These are phyloP conservation scores for Cyberlindnera euphorbiae DNA, from an alignment of 805 yeast genomes.

Conservation along the genomic window DNA sequence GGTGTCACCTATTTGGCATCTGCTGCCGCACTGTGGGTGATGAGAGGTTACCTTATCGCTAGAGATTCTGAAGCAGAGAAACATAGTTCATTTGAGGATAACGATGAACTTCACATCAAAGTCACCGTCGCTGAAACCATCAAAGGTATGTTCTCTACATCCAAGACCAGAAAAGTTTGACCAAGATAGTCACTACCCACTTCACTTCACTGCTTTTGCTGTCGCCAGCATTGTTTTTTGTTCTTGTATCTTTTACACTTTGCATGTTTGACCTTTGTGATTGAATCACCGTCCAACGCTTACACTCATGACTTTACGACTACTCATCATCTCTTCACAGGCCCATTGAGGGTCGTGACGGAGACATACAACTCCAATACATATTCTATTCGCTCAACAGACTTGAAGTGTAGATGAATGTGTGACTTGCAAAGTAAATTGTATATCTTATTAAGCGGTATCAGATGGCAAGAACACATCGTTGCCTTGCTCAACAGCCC, in stretches of 20 bases:
- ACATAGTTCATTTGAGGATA: constrained; percentile 24
- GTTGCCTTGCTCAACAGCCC: constrained; percentile 71
- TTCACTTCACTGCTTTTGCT: not conserved
- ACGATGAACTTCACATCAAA: constrained; percentile 20
- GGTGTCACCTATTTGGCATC: constrained; percentile 50
- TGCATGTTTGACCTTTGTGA: too few relatives aligned
- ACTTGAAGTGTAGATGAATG: too few relatives aligned
- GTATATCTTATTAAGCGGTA: too few relatives aligned
- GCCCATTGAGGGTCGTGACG: too few relatives aligned
- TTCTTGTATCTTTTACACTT: too few relatives aligned
- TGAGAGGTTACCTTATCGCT: constrained; percentile 54
- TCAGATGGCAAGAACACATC: constrained; percentile 38
- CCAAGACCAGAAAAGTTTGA: constrained; percentile 14
- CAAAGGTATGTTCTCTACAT: constrained; percentile 8
- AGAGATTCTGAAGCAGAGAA: constrained; percentile 36
- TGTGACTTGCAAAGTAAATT: too few relatives aligned
- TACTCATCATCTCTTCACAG: too few relatives aligned
- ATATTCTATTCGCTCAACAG: too few relatives aligned
- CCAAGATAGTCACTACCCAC: too few relatives aligned
- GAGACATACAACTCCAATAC: too few relatives aligned
- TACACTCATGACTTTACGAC: constrained; percentile 1
- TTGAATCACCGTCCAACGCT: too few relatives aligned
- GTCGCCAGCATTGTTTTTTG: too few relatives aligned
- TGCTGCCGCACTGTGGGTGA: constrained; percentile 34
- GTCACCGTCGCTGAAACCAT: constrained; percentile 9